A percentile compares a stretch with the other conserved stretches of the same genome.
Conservation (phyloP, 192 early-diverging fungal genomes). For the Coemansia sp. region DNA sequence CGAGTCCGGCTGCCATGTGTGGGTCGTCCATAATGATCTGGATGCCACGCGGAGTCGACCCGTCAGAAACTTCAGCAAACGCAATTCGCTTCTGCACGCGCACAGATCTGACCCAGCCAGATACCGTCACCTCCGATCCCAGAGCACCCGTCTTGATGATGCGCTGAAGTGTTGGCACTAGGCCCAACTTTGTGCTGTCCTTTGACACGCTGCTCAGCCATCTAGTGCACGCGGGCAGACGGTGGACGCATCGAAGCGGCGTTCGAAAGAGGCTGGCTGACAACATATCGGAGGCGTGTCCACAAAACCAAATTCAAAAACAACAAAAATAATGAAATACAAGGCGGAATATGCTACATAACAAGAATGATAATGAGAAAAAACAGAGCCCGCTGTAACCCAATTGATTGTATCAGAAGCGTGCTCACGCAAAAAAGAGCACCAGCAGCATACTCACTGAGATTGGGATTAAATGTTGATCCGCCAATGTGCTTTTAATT, state of each 20-base stretch:
- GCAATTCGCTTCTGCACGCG: slow-evolving; percentile 74
- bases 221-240: background rate
- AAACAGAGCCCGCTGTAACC: too few relatives aligned
- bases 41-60: slow-evolving; percentile 67
- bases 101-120: slow-evolving; percentile 83
- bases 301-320: background rate
- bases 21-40: slow-evolving; percentile 61
- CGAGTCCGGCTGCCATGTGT: slow-evolving; percentile 47
- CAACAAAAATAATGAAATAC: background rate
- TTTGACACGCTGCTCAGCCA: background rate
- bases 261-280: background rate
- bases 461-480: too few relatives aligned
- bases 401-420: slow-evolving; percentile 2
- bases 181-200: slow-evolving; percentile 7
- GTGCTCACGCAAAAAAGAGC: background rate
- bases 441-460: too few relatives aligned
- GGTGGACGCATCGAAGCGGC: background rate
- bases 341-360: background rate
- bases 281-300: background rate
- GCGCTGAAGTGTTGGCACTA: slow-evolving; percentile 30
- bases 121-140: slow-evolving; percentile 25
- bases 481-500: too few relatives aligned
- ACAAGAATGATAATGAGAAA: background rate
- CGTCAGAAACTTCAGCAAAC: slow-evolving; percentile 79
- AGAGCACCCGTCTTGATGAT: slow-evolving; percentile 16